A percentile compares a stretch with the other conserved stretches of the same genome.
Evolutionary conservation across 306 rosid species (phyloP).

Genomic region (Pterocarpus santalinus): DNA sequence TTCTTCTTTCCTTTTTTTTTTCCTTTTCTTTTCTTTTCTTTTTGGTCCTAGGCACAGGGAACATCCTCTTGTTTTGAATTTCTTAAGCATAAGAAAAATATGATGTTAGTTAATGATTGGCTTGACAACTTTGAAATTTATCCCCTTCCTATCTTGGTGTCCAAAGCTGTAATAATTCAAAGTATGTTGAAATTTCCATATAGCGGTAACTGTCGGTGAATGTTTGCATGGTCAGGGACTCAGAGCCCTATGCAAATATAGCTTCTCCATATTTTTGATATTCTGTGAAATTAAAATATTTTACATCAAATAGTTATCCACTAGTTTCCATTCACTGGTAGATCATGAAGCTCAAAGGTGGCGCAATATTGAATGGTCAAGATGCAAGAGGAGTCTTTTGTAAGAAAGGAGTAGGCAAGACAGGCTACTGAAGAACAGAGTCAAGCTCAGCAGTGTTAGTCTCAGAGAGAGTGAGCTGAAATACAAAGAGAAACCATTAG

Average conservation of each 20-base stretch:
- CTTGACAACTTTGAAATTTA: neutral
- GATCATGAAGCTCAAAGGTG: constrained; percentile 90
- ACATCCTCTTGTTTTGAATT: too few species aligned
- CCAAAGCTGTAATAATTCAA: constrained; percentile 4
- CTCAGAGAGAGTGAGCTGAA: constrained; percentile 92
- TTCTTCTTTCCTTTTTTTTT: too few species aligned
- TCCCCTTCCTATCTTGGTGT: constrained; percentile 2
- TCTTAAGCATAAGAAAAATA: neutral
- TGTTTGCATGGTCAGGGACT: constrained; percentile 13
- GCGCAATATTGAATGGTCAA: constrained; percentile 87
- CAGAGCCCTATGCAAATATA: neutral
- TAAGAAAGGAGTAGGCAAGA: constrained; percentile 85
- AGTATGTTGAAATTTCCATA: constrained; percentile 21
- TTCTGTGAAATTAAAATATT: constrained; percentile 10
- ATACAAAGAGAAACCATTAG: constrained; percentile 89
- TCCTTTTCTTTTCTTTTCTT: too few species aligned
- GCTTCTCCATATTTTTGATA: constrained; percentile 29
- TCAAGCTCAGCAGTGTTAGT: constrained; percentile 89
- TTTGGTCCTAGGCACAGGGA: too few species aligned
- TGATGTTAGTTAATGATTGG: constrained; percentile 33
- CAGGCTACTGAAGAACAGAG: constrained; percentile 91
- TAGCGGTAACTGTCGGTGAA: neutral
- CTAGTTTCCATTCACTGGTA: constrained; percentile 58
- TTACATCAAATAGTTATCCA: constrained; percentile 13
- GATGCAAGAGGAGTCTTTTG: constrained; percentile 93